Base-by-base conservation (phyloP, 495 filamentous ascomycete species). In the Thermochaetoides thermophila region DNA sequence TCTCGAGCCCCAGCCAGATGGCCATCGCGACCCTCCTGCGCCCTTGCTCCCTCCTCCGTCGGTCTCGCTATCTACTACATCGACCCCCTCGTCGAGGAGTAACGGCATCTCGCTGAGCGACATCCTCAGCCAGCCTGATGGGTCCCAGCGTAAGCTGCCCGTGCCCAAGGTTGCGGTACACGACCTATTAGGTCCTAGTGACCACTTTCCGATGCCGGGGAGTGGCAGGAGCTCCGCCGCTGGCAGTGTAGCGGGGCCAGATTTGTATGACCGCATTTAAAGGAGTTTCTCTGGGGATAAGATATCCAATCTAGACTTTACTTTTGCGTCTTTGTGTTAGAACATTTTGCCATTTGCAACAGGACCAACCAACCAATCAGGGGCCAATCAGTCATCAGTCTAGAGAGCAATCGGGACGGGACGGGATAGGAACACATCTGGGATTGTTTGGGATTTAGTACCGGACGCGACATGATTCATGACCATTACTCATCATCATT, bases 61-160 rank as follows among this genome's bases (percentile, higher is more conserved):
- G n/a, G n/a, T n/a, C n/a, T n/a, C n/a, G n/a, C n/a, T n/a, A n/a
- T n/a, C n/a, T n/a, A n/a, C n/a, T n/a, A n/a, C n/a, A n/a, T n/a
- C n/a, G n/a, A 37, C 57, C 13, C 63, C 71, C 19, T 56, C 64
- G 19, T 66, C 67, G 18, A 44, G 28, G 19, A 67, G 68, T 19
- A 44, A 30, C 24, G 84, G 84, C 8, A 69, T 87, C 13, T 77
- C 81, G 22, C 76, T 97, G 38, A 84, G 71, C 39, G 87, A 97
- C 45, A 95, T 97, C 52, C 89, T 97, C 60, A 81, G 74, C 40
- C 76, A 76, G 35, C 66, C 82, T 1, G 84, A 94, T 39, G 82
- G 84, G 14, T 73, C 76, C n/a, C 78, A 86, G 49, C 63, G 89
- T 42, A 96, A 95, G 57, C 64, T 97, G n/a, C 89, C 89, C 0